Conservation (phyloP, 192 early-diverging fungal genomes). For the Glomus cerebriforme region DNA sequence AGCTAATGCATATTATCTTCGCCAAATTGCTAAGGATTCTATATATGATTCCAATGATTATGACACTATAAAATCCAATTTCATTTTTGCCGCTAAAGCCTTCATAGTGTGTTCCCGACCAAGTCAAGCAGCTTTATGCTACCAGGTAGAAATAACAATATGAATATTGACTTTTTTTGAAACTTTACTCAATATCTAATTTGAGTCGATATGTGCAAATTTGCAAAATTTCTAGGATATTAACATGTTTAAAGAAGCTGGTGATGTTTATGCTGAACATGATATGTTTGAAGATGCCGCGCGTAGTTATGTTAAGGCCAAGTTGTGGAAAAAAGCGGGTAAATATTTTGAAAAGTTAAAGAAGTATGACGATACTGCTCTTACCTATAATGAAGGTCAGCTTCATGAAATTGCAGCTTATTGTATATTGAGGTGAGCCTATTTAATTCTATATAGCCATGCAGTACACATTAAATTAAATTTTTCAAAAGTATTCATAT, state of each 20-base stretch:
- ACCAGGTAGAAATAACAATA: conserved; percentile 11
- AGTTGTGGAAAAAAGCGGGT: not conserved
- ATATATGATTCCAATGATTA: conserved; percentile 12
- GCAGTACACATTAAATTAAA: too few species aligned
- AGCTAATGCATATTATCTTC: conserved; percentile 16
- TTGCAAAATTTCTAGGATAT: not conserved
- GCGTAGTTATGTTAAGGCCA: not conserved
- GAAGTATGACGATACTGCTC: conserved; percentile 10
- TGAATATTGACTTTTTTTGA: too few species aligned
- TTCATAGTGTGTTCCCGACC: not conserved
- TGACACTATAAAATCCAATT: not conserved
- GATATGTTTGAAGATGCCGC: conserved; percentile 13
- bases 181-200: too few species aligned
- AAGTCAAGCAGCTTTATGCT: not conserved
- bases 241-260: conserved; percentile 6
- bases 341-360: conserved; percentile 11
- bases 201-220: not conserved
- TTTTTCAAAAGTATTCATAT: too few species aligned
- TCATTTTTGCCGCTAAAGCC: not conserved
- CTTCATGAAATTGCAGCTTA: not conserved
- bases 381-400: not conserved
- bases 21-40: not conserved
- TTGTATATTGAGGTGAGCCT: conserved; percentile 20
- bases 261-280: not conserved
- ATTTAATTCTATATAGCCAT: not conserved